A percentile compares a stretch with the other conserved stretches of the same genome.
Evolutionary conservation across 768 basidiomycete species (phyloP).

Genomic region (Suillus weaverae): DNA sequence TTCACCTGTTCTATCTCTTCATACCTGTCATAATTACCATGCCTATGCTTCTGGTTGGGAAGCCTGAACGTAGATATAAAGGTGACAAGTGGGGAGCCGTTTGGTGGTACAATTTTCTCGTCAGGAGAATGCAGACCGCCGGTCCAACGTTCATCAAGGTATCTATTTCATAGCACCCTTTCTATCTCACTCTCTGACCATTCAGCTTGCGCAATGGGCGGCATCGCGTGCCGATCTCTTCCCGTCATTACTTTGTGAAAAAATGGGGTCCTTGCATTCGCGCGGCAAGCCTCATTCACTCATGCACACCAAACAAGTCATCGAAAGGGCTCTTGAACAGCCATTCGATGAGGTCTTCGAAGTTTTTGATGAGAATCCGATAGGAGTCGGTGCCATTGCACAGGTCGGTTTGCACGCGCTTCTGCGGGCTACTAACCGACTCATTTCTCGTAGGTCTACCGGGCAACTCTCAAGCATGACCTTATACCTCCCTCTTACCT

Average conservation of each 20-base stretch:
- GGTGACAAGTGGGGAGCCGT: slow-evolving; percentile 91
- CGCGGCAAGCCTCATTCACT: slow-evolving; percentile 81
- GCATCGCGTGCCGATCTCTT: slow-evolving; percentile 94
- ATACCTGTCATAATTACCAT: slow-evolving; percentile 80
- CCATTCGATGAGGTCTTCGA: slow-evolving; percentile 90
- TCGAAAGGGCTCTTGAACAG: slow-evolving; percentile 81
- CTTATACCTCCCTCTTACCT: slow-evolving; percentile 85
- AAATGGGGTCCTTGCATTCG: slow-evolving; percentile 86
- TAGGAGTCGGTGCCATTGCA: slow-evolving; percentile 98
- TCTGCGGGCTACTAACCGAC: background rate
- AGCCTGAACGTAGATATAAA: slow-evolving; percentile 49
- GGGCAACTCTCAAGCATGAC: slow-evolving; percentile 79
- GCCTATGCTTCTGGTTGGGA: slow-evolving; percentile 80
- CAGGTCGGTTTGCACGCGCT: slow-evolving; percentile 46
- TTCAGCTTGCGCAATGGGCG: slow-evolving; percentile 95
- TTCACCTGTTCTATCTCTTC: slow-evolving; percentile 81
- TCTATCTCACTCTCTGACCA: slow-evolving; percentile 11
- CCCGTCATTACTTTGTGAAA: slow-evolving; percentile 80
- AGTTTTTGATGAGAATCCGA: slow-evolving; percentile 81
- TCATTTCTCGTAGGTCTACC: slow-evolving; percentile 65
- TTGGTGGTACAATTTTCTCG: slow-evolving; percentile 96
- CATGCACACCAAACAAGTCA: slow-evolving; percentile 72
- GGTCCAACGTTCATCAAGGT: slow-evolving; percentile 98
- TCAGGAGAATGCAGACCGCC: slow-evolving; percentile 87
- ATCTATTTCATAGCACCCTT: slow-evolving; percentile 17